Conservation (phyloP, 2,329 filamentous ascomycete genomes). For the Clonostachys byssicola region DNA sequence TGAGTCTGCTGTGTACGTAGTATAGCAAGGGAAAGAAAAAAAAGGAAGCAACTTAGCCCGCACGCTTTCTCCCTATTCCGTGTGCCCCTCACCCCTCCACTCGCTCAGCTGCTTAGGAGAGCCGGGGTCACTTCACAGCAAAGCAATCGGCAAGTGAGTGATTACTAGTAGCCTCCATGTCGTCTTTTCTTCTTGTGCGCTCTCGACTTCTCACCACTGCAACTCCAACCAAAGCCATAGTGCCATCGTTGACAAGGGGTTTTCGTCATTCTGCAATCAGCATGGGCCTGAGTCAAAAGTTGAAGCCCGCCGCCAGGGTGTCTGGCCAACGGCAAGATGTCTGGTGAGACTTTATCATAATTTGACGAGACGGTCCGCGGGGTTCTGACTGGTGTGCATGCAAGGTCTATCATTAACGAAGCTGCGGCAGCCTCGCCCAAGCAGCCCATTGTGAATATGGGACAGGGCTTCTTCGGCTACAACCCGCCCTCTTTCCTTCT, state of each 20-base stretch:
- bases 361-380: not conserved
- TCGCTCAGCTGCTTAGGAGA: too few species aligned
- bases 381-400: not conserved
- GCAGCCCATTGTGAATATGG: constrained; percentile 62
- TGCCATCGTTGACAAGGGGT: not conserved
- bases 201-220: too few species aligned
- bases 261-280: not conserved
- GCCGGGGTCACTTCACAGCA: too few species aligned
- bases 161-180: too few species aligned
- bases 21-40: too few species aligned
- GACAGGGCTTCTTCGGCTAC: constrained; percentile 77
- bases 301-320: constrained; percentile 46
- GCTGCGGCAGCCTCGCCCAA: constrained; percentile 58
- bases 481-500: constrained; percentile 90
- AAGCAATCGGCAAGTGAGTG: too few species aligned
- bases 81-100: too few species aligned
- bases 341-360: constrained; percentile 29
- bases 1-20: too few species aligned
- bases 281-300: constrained; percentile 30
- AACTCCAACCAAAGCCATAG: too few species aligned
- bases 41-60: too few species aligned
- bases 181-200: too few species aligned
- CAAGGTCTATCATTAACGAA: constrained; percentile 63
- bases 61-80: too few species aligned
- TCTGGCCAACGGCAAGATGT: constrained; percentile 47